A percentile compares a stretch with the other conserved stretches of the same genome.
These are phyloP conservation scores for Rhodotorula mucilaginosa DNA, from an alignment of 1,284 basidiomycete genomes.

Conservation along the genomic window DNA sequence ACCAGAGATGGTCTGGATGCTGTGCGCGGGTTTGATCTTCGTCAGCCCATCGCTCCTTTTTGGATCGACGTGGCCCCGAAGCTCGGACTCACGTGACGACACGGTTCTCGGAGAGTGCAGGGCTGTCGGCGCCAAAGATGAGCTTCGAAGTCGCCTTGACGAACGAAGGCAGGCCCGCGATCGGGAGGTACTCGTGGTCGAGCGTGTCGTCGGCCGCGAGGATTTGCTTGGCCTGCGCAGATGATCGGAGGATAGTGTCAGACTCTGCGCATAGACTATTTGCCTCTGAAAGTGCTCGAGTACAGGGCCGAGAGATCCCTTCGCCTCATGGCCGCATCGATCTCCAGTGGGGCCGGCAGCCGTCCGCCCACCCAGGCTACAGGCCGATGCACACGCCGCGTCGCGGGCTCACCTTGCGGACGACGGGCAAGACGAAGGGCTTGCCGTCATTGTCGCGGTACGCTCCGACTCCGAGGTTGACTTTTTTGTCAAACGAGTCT, in stretches of 20 bases:
- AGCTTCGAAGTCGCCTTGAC: conserved; percentile 74
- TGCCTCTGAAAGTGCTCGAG: too few species aligned
- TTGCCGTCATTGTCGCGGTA: conserved; percentile 81
- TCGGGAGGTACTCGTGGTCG: conserved; percentile 93
- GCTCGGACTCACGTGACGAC: conserved; percentile 53
- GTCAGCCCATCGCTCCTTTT: too few species aligned
- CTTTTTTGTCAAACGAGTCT: conserved; percentile 73
- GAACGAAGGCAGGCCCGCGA: conserved; percentile 81
- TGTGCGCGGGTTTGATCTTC: conserved; percentile 45
- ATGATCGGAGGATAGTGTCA: too few species aligned
- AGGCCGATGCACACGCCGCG: neutral
- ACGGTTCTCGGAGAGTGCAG: conserved; percentile 68
- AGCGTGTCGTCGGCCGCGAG: conserved; percentile 65
- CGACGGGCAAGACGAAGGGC: conserved; percentile 88
- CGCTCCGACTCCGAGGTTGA: conserved; percentile 88
- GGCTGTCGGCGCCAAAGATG: conserved; percentile 72
- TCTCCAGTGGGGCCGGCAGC: too few species aligned
- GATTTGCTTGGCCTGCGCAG: conserved; percentile 66
- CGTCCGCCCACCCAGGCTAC: neutral
- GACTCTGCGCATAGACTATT: too few species aligned
- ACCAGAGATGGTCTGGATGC: conserved; percentile 88
- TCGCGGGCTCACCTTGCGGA: conserved; percentile 64
- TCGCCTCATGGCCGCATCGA: too few species aligned
- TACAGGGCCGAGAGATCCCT: too few species aligned
- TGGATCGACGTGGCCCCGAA: too few species aligned